Evolutionary conservation across 495 filamentous ascomycete genomes (phyloP), one percentile per base, ranked within the genome.

Genomic region (Neurospora sp.): DNA sequence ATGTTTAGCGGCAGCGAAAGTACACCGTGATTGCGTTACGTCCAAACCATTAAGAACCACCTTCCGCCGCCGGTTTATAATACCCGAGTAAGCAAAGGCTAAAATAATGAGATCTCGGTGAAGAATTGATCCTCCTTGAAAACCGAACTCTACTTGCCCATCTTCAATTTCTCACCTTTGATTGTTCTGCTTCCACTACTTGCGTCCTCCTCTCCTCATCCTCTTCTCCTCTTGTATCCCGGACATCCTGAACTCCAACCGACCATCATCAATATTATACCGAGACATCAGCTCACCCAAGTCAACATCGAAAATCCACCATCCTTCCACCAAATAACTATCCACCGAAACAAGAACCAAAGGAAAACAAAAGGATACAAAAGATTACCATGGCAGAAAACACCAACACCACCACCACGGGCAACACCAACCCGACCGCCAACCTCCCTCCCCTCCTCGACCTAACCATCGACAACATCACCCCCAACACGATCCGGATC

Each of bases 381-480:
- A 69, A 16, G 59, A 53, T 0, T 0, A 65, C 38, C 2, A 69
- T 41, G 44, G 48, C 68, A 20, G 27, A 70, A 22, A 68, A 68
- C 42, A 59, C 22, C 39, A 68, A 16, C 68, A 70, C 35, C 69
- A 69, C 40, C 40, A 42, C 16, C 16, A 18, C 41, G 41, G 41
- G 41, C 41, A 46, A 22, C 68, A 71, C 37, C 70, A 68, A 31
- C 71, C 75, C 39, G 44, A 75, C 22, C 22, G 70, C 37, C 71
- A 72, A 73, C 10, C 78, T 74, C 38, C 84, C 84, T 16, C 69
- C 74, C 14, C 79, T 93, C 82, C 91, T 90, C 77, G 87, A 94
- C 81, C 84, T 94, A 40, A 94, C 90, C 14, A 88, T 89, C 75
- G 92, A 94, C 76, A 94, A 94, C 81, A 94, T 96, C 83, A 95